Evolutionary conservation across 2,329 filamentous ascomycete species (phyloP), one percentile per base, ranked within the genome.

Genomic region (Fusarium fujikuroi): DNA sequence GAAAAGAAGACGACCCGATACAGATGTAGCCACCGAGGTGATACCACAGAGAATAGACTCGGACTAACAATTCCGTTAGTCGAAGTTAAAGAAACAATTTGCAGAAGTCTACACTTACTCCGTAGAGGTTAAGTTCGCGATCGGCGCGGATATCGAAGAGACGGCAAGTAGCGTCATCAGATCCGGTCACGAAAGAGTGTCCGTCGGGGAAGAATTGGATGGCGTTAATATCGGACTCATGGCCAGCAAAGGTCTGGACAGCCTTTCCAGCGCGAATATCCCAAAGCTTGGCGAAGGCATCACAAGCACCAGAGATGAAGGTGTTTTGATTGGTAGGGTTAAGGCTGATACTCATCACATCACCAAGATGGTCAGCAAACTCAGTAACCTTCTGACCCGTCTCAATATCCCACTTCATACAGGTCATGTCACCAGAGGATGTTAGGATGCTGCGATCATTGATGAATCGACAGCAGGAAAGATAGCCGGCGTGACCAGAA

Each of bases 171-270:
- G 96, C 96, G 82, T 99, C 96, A 79, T 99, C 96, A 49, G 96
- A 98, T 66, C 96, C 96, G 61, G 96, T 98, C 75, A 97, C 96
- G 80, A 99, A 98, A 32, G 96, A 97, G 83, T 98, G 97, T 70
- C 96, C 96, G 80, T 98, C 97, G 60, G 96, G 96, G 91, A 98
- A 98, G 87, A 98, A 99, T 82, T 98, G 96, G 75, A 99, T 98
- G 78, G 96, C 96, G 83, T 99, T 99, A 87, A 99, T 99, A 81
- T 99, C 96, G 49, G 95, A 98, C 84, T 98, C 96, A 84, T 98
- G 96, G 34, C 96, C 96, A 60, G 96, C 95, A 83, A 99, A 99
- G 5, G 96, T 99, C 87, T 99, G 96, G 59, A 97, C 95, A 75
- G 96, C 97, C 88, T 98, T 98, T 80, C 97, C 95, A 75, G 96